These are phyloP conservation scores for Starmera pachycereana DNA, from an alignment of 805 yeast species.

Conservation along the genomic window DNA sequence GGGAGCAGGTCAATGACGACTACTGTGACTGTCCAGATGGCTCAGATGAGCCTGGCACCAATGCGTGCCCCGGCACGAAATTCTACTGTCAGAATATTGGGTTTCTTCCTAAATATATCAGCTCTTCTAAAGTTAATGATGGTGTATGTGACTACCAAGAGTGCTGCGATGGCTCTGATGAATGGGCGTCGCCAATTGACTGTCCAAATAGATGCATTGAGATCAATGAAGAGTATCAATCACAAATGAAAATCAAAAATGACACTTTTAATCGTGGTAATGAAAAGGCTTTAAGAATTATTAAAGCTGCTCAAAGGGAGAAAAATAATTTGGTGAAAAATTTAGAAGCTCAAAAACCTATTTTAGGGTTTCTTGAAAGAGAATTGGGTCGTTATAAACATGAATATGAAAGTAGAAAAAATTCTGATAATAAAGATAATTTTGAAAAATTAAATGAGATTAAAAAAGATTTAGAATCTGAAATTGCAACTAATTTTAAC, in stretches of 20 bases:
- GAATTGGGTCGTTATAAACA: constrained; percentile 2
- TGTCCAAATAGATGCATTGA: constrained; percentile 20
- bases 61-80: constrained; percentile 50
- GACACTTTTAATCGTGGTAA: constrained; percentile 10
- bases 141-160: constrained; percentile 83
- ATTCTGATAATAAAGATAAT: constrained; percentile 4
- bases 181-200: constrained; percentile 24
- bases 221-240: constrained; percentile 15
- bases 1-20: constrained; percentile 70
- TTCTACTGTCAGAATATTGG: constrained; percentile 80
- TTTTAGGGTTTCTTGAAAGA: constrained; percentile 2
- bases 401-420: constrained; percentile 4
- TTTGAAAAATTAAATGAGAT: constrained; percentile 4
- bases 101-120: constrained; percentile 48
- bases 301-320: constrained; percentile 13
- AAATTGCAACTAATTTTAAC: constrained; percentile 5
- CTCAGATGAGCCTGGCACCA: constrained; percentile 92
- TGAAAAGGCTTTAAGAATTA: constrained; percentile 9
- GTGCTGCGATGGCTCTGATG: constrained; percentile 96
- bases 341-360: constrained; percentile 6
- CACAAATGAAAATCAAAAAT: constrained; percentile 2
- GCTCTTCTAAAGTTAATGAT: constrained; percentile 66
- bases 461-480: constrained; percentile 7
- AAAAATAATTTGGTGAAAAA: constrained; percentile 20
- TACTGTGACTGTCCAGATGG: constrained; percentile 98